A percentile compares a stretch with the other conserved stretches of the same genome.
Evolutionary conservation across 805 yeast species (phyloP).

Genomic region (Candida easanensis): DNA sequence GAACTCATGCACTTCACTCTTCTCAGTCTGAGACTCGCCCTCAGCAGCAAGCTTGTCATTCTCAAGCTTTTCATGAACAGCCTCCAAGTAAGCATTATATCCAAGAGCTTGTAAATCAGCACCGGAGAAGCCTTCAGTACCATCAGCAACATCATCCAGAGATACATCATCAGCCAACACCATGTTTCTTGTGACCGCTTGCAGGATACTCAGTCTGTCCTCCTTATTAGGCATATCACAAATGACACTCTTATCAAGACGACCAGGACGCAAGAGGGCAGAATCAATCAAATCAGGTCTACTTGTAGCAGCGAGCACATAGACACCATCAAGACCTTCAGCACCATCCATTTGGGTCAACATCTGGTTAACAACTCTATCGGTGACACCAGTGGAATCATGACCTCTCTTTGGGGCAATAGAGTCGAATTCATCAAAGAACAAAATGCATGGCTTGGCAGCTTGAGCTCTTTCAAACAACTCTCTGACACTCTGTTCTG

Average conservation of each 20-base stretch:
- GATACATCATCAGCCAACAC: conserved; percentile 47
- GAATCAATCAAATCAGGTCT: conserved; percentile 95
- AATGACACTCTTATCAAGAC: conserved; percentile 87
- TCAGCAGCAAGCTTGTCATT: conserved; percentile 35
- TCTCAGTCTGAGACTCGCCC: conserved; percentile 15
- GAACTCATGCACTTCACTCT: conserved; percentile 34
- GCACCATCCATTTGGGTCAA: conserved; percentile 99
- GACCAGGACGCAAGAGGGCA: conserved; percentile 92
- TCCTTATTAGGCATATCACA: conserved; percentile 79
- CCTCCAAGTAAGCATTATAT: conserved; percentile 86
- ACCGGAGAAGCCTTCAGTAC: conserved; percentile 80
- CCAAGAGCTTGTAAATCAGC: conserved; percentile 93
- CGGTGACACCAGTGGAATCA: conserved; percentile 97
- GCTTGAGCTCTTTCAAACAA: conserved; percentile 92
- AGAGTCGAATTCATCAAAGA: conserved; percentile 95
- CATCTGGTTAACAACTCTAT: conserved; percentile 94
- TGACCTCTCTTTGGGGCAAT: conserved; percentile 98
- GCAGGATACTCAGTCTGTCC: conserved; percentile 73
- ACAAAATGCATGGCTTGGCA: conserved; percentile 89
- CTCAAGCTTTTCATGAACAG: conserved; percentile 70
- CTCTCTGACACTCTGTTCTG: conserved; percentile 92
- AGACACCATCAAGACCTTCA: conserved; percentile 94
- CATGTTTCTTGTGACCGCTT: conserved; percentile 60
- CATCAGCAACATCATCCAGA: conserved; percentile 50
- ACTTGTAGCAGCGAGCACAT: conserved; percentile 93